Conservation (phyloP, 2,329 filamentous ascomycete species). For the Fusarium concolor region DNA sequence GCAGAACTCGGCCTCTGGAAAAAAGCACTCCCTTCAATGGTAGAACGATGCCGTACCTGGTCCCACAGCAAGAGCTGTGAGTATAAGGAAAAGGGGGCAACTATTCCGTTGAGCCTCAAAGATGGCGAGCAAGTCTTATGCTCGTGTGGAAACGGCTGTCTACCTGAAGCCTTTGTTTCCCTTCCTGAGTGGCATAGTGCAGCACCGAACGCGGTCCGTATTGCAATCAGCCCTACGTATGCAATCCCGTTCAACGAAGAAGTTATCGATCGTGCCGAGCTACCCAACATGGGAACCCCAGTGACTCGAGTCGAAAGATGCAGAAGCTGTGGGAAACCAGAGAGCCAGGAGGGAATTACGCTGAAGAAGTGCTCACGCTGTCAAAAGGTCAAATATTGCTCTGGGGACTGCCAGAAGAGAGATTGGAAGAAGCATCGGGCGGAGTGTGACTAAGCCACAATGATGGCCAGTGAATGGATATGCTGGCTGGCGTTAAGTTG, state of each 20-base stretch:
- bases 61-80: constrained; percentile 56
- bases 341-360: constrained; percentile 44
- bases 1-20: constrained; percentile 70
- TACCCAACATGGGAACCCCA: constrained; percentile 15
- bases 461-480: background rate
- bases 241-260: constrained; percentile 58
- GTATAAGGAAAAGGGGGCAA: constrained; percentile 52
- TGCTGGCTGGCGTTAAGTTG: background rate
- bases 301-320: constrained; percentile 47
- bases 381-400: constrained; percentile 61
- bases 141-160: constrained; percentile 57
- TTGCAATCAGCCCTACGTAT: constrained; percentile 68
- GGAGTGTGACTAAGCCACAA: constrained; percentile 51
- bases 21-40: constrained; percentile 56
- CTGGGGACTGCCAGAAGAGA: constrained; percentile 62
- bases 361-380: constrained; percentile 62
- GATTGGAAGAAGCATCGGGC: constrained; percentile 65
- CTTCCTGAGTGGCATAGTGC: constrained; percentile 59
- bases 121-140: constrained; percentile 56
- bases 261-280: constrained; percentile 47
- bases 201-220: constrained; percentile 60
- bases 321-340: constrained; percentile 52
- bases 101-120: constrained; percentile 55
- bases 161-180: constrained; percentile 55
- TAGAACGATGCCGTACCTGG: constrained; percentile 63